Conservation (phyloP, 2,329 filamentous ascomycete genomes). For the Sordariomycetes sp. region DNA sequence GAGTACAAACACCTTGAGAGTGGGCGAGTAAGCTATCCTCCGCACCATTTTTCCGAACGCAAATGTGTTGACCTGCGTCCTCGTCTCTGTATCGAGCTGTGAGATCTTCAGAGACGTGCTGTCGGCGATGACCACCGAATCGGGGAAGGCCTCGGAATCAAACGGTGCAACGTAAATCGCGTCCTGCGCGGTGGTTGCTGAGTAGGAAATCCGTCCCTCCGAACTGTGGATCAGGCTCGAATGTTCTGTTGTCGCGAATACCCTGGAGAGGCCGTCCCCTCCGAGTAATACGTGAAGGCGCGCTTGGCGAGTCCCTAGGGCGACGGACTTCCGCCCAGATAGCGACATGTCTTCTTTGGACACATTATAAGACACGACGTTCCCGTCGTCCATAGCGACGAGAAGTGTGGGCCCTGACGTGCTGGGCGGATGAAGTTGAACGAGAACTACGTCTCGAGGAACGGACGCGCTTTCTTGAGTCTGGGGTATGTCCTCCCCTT, state of each 20-base stretch:
- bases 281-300: slow-evolving; percentile 67
- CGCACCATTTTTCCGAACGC: slow-evolving; percentile 72
- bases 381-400: slow-evolving; percentile 83
- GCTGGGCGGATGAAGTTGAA: slow-evolving; percentile 56
- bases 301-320: slow-evolving; percentile 76
- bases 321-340: slow-evolving; percentile 63
- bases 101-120: slow-evolving; percentile 65
- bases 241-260: slow-evolving; percentile 91
- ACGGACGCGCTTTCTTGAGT: slow-evolving; percentile 60
- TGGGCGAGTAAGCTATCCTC: slow-evolving; percentile 71
- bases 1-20: slow-evolving; percentile 69
- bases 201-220: slow-evolving; percentile 81
- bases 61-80: slow-evolving; percentile 77
- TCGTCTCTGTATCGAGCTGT: slow-evolving; percentile 67
- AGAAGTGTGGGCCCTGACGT: slow-evolving; percentile 60
- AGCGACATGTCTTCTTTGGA: slow-evolving; percentile 47
- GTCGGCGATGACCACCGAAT: slow-evolving; percentile 70
- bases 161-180: slow-evolving; percentile 74
- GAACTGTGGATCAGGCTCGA: slow-evolving; percentile 85
- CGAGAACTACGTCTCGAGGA: slow-evolving; percentile 68
- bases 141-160: slow-evolving; percentile 67
- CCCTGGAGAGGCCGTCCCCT: slow-evolving; percentile 53
- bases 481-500: slow-evolving; percentile 47
- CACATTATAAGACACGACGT: slow-evolving; percentile 72
- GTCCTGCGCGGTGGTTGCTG: slow-evolving; percentile 81